A percentile compares a stretch with the other conserved stretches of the same genome.
Conservation (phyloP, 2,329 filamentous ascomycete species). For the Laburnicola sp. region DNA sequence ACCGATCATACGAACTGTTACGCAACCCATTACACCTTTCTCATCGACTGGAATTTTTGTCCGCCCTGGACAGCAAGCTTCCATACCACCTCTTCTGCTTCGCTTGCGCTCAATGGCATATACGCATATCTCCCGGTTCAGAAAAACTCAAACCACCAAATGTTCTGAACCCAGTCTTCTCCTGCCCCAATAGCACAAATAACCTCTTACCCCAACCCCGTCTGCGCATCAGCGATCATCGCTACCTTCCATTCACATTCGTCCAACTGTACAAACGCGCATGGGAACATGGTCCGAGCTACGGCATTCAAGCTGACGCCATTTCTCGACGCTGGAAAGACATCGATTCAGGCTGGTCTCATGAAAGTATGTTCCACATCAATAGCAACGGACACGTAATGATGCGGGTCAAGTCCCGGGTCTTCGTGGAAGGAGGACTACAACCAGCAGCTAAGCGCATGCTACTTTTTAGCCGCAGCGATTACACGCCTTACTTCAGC, state of each 20-base stretch:
- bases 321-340: conserved; percentile 60
- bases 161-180: conserved; percentile 60
- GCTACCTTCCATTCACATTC: conserved; percentile 61
- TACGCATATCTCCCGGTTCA: conserved; percentile 55
- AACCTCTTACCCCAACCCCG: conserved; percentile 58
- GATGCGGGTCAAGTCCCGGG: conserved; percentile 60
- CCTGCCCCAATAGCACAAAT: conserved; percentile 58
- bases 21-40: conserved; percentile 48
- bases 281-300: conserved; percentile 51
- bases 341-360: conserved; percentile 55
- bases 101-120: conserved; percentile 59
- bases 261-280: conserved; percentile 60
- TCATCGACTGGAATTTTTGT: conserved; percentile 56
- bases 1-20: conserved; percentile 27
- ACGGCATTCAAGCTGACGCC: conserved; percentile 31
- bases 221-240: conserved; percentile 53
- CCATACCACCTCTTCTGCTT: conserved; percentile 64
- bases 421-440: conserved; percentile 55
- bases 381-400: conserved; percentile 59
- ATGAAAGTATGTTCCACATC: conserved; percentile 57
- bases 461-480: conserved; percentile 61
- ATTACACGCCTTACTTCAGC: conserved; percentile 65
- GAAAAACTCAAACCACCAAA: conserved; percentile 59
- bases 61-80: conserved; percentile 54
- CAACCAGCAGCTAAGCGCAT: conserved; percentile 57